Evolutionary conservation across 768 basidiomycete species (phyloP).

Genomic region (Suillus weaverae): DNA sequence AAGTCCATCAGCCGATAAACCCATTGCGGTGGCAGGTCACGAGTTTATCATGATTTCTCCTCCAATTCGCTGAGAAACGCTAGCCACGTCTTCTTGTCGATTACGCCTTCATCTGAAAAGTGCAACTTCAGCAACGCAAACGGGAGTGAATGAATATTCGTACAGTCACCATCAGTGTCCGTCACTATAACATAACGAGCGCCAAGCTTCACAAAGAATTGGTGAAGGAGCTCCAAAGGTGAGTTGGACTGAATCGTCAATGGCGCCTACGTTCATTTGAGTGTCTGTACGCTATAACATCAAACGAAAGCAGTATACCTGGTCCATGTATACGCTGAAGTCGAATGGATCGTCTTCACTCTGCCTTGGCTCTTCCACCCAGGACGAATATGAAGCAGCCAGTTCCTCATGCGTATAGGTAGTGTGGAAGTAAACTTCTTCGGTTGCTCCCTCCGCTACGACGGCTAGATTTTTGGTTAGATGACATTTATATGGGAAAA

Average conservation of each 20-base stretch:
- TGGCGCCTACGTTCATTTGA: constrained; percentile 60
- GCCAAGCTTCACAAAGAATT: constrained; percentile 92
- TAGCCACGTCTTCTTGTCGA: constrained; percentile 95
- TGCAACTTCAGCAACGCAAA: constrained; percentile 1
- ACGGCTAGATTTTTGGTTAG: constrained; percentile 47
- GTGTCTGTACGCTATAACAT: background rate
- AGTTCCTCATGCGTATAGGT: constrained; percentile 41
- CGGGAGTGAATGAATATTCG: constrained; percentile 27
- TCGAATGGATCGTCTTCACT: constrained; percentile 60
- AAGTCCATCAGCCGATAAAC: background rate
- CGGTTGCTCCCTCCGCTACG: constrained; percentile 72
- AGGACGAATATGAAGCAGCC: constrained; percentile 62
- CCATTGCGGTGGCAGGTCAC: background rate
- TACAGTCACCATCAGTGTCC: constrained; percentile 81
- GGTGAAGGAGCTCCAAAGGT: constrained; percentile 89
- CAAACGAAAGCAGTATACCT: constrained; percentile 44
- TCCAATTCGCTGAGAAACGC: constrained; percentile 79
- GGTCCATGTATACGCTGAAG: constrained; percentile 88
- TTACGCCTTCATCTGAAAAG: constrained; percentile 75
- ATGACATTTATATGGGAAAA: background rate
- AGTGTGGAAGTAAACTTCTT: constrained; percentile 63
- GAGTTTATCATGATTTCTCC: constrained; percentile 39
- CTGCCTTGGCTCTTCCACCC: constrained; percentile 40
- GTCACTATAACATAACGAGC: constrained; percentile 86
- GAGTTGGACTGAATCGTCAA: constrained; percentile 81